Conservation (phyloP, 1,139 yeast species). For the Blastobotrys aristatus region DNA sequence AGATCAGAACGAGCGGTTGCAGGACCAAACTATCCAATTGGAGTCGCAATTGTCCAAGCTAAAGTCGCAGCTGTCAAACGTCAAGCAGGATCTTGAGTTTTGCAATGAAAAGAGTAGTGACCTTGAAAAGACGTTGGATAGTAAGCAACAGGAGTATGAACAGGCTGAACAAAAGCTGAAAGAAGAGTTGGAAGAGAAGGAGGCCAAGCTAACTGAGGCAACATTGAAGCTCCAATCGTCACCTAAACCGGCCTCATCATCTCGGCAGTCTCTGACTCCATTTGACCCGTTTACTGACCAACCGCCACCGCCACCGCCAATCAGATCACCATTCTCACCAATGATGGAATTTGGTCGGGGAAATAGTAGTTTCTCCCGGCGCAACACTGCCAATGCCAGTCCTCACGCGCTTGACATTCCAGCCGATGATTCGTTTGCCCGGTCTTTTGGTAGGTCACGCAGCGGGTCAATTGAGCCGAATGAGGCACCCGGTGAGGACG, state of each 20-base stretch:
- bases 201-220: not conserved
- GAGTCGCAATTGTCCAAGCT: slow-evolving; percentile 24
- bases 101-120: slow-evolving; percentile 14
- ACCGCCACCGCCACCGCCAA: not conserved
- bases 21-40: slow-evolving; percentile 30
- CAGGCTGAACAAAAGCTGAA: slow-evolving; percentile 18
- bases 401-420: not conserved
- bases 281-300: not conserved
- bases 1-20: slow-evolving; percentile 25
- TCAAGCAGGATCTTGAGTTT: not conserved
- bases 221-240: not conserved
- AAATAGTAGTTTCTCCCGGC: not conserved
- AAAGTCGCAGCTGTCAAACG: slow-evolving; percentile 15
- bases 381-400: not conserved
- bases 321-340: not conserved
- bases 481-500: slow-evolving; percentile 9
- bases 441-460: not conserved
- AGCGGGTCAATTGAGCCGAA: slow-evolving; percentile 1
- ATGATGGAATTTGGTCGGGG: no score
- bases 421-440: not conserved
- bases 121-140: not conserved
- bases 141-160: not conserved
- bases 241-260: not conserved
- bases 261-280: not conserved
- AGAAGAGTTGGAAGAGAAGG: slow-evolving; percentile 6